Base-by-base conservation (phyloP, 441 rosid genomes). In the Populus hybrid region DNA sequence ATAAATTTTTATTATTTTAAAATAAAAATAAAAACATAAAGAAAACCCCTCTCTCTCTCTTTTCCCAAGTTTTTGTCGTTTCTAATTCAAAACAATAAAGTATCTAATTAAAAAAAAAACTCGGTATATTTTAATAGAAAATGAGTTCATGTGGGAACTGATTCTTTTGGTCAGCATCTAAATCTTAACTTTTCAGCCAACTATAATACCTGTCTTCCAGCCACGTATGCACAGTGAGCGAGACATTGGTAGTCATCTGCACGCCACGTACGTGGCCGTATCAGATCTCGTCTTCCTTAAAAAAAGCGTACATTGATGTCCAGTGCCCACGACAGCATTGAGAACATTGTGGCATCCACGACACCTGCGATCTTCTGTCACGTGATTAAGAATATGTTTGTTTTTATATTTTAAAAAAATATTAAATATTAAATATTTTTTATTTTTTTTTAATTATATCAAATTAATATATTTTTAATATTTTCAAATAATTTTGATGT, bases 101-200 rank as follows among this genome's bases (percentile, higher is more conserved):
- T 50, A 42, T 42, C 14, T 42, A 42, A 42, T 42, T 42, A 3
- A 10, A 42, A 42, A 42, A 42, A 24, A 24, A 24, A 24, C 10
- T 2, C 50, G 50, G 50, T 42, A 42, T 42, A 11, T 11, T 42
- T 42, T 42, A 42, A 42, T 42, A 10, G 14, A 10, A 42, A 42
- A 42, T 46, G 54, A 46, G 5, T 24, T 35, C n/a, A 61, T 14
- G 34, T 24, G 72, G 76, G 12, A 35, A 54, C 73, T 73, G 81
- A 72, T 73, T 32, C 77, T 73, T 64, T 34, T 16, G 7, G 57
- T 50, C 57, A 50, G 57, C 20, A 1, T 50, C 57, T 50, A 50
- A 50, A 14, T 4, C 20, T 10, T 5, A 50, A 14, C 57, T 54
- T 54, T 40, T 36, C 18, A 20, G 69, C 63, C 69, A 73, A 77